phyloP scores from a whole-genome alignment of 164 flowering plant species.

The Brasenia schreberi region DNA sequence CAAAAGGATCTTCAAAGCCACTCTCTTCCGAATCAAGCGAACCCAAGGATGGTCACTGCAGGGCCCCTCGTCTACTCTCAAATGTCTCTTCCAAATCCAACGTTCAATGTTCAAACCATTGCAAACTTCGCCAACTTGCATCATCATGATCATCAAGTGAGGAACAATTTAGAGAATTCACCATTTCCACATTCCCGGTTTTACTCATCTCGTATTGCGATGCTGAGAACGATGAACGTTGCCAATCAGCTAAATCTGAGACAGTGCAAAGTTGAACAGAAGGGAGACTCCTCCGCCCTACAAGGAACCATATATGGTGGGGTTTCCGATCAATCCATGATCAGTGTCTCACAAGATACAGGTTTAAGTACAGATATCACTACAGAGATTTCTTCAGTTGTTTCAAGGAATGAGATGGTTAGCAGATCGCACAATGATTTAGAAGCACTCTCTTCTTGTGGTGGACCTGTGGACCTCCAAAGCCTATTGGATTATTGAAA shows the following conservation, averaged over 20 bases:
- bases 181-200: constrained; percentile 9
- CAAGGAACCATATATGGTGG: constrained; percentile 21
- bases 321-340: constrained; percentile 30
- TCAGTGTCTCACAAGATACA: constrained; percentile 37
- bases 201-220: constrained; percentile 7
- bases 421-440: constrained; percentile 12
- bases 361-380: constrained; percentile 31
- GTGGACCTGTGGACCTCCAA: constrained; percentile 20
- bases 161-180: constrained; percentile 7
- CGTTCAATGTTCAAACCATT: neutral
- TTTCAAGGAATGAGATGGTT: constrained; percentile 18
- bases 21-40: neutral
- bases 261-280: neutral
- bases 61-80: constrained; percentile 12
- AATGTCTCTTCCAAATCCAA: constrained; percentile 7
- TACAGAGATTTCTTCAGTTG: constrained; percentile 40
- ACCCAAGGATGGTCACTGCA: neutral
- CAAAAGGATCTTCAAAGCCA: neutral
- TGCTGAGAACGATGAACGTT: constrained; percentile 12
- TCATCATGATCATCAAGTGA: constrained; percentile 5
- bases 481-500: constrained; percentile 30
- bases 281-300: neutral
- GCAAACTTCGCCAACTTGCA: neutral
- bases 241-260: neutral
- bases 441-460: constrained; percentile 16